phyloP scores from a whole-genome alignment of 257 asterid genomes.

The Pogostemon cablin region DNA sequence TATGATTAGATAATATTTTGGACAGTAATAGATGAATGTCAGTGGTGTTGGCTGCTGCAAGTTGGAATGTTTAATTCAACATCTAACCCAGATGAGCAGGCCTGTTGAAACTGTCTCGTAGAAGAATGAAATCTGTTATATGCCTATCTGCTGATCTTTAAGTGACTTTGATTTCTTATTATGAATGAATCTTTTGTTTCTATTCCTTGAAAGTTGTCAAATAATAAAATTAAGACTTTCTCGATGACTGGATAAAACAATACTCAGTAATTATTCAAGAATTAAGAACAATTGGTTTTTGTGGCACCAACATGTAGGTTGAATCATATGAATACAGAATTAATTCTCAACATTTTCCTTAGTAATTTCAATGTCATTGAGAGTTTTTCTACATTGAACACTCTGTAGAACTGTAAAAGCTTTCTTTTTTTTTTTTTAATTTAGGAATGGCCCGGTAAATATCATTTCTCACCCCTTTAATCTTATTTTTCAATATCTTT shows the following conservation, averaged over 20 bases:
- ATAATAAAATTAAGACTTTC: not conserved
- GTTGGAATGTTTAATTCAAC: not conserved
- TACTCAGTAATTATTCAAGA: slow-evolving; percentile 3
- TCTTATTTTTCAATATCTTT: slow-evolving; percentile 4
- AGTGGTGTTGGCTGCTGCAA: not conserved
- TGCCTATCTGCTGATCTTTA: slow-evolving; percentile 1
- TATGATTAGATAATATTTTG: not conserved
- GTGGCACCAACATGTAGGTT: slow-evolving; percentile 17
- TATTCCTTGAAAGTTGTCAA: not conserved
- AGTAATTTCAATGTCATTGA: slow-evolving; percentile 6
- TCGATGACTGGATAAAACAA: not conserved
- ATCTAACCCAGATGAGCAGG: not conserved
- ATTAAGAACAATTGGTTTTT: slow-evolving; percentile 12
- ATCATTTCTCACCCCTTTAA: slow-evolving; percentile 9
- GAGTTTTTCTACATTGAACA: not conserved
- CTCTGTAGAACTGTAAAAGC: not conserved
- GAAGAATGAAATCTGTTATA: not conserved
- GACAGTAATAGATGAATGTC: not conserved
- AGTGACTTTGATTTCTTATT: not conserved
- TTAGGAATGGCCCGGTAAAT: not conserved
- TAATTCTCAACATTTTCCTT: not conserved
- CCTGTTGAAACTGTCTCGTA: not conserved
- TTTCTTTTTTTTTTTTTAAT: not conserved
- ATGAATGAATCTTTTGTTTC: slow-evolving; percentile 10
- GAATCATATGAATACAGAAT: not conserved